Conservation (phyloP, 2,329 filamentous ascomycete species). For the Ophiognomonia clavigignenti-juglandacearum region DNA sequence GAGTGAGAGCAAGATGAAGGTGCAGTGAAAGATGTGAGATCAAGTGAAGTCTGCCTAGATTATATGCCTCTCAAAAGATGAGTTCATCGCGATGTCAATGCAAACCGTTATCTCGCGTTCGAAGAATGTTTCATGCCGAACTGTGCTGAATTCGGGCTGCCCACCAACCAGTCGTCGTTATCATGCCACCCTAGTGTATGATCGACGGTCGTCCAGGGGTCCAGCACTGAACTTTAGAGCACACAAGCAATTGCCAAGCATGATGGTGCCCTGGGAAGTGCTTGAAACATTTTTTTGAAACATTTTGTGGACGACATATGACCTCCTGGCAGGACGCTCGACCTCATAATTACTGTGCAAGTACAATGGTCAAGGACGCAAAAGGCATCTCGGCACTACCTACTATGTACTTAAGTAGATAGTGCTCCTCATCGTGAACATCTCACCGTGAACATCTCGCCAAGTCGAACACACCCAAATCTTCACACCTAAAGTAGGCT, state of each 20-base stretch:
- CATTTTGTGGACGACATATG: not conserved
- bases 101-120: not conserved
- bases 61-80: not conserved
- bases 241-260: not conserved
- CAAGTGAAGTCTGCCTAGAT: not conserved
- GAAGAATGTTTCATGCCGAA: not conserved
- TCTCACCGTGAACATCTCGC: too few species aligned
- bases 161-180: not conserved
- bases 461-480: not conserved
- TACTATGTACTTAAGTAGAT: too few species aligned
- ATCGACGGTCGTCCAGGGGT: not conserved
- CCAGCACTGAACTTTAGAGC: not conserved
- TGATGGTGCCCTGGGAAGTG: not conserved
- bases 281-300: not conserved
- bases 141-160: too few species aligned
- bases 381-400: too few species aligned
- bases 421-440: too few species aligned
- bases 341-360: not conserved
- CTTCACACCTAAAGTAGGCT: not conserved
- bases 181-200: not conserved
- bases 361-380: not conserved
- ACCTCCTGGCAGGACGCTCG: not conserved
- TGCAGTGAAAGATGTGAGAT: not conserved
- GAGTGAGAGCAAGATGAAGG: too few species aligned
- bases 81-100: not conserved